These are phyloP conservation scores for Aegilops sharonensis DNA, from an alignment of 176 grass and related monocot species.

Conservation along the genomic window DNA sequence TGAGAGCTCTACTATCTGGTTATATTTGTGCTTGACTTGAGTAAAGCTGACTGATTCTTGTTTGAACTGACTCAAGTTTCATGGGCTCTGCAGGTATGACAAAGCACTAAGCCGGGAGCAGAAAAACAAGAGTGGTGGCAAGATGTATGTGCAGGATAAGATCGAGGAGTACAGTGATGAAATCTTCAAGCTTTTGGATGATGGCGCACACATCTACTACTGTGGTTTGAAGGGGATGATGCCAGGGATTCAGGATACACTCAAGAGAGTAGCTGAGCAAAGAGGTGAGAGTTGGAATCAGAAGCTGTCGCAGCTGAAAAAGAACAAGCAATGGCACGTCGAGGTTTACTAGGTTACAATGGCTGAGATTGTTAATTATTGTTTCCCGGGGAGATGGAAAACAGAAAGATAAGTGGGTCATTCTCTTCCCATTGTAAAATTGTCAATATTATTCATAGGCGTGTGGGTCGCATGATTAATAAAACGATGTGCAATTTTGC, in stretches of 20 bases:
- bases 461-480: slow-evolving; percentile 14
- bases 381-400: not conserved
- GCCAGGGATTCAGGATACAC: slow-evolving; percentile 88
- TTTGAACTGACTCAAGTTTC: slow-evolving; percentile 7
- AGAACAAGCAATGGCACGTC: slow-evolving; percentile 96
- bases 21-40: not conserved
- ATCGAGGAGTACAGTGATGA: slow-evolving; percentile 93
- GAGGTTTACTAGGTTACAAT: slow-evolving; percentile 63
- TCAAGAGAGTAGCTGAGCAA: slow-evolving; percentile 83
- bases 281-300: slow-evolving; percentile 90
- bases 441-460: slow-evolving; percentile 23
- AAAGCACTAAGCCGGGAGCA: slow-evolving; percentile 86
- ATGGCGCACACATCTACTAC: slow-evolving; percentile 82
- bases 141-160: slow-evolving; percentile 98
- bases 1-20: not conserved
- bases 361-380: not conserved
- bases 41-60: not conserved
- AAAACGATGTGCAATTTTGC: slow-evolving; percentile 21
- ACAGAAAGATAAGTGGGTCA: not conserved
- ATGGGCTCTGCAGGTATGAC: slow-evolving; percentile 57
- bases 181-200: slow-evolving; percentile 83
- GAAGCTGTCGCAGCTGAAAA: slow-evolving; percentile 80
- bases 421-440: not conserved
- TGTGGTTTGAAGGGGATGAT: slow-evolving; percentile 98
- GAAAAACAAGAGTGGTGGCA: slow-evolving; percentile 68